Base-by-base conservation (phyloP, 2,329 filamentous ascomycete species). In the Albophoma yamanashiensis region DNA sequence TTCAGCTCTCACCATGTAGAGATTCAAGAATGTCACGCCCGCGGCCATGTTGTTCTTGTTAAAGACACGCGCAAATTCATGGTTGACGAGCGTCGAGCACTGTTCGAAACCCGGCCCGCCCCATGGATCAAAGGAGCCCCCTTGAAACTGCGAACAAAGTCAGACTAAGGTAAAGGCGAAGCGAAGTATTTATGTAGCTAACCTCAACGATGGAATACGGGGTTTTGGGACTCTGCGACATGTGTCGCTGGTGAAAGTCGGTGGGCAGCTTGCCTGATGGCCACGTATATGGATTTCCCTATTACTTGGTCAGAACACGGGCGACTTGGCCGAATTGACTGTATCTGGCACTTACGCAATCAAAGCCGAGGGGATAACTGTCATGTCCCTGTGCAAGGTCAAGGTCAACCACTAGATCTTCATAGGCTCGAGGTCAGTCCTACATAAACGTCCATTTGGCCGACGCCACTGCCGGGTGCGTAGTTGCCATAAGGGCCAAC, bases 61-160 rank as follows among this genome's bases (percentile, higher is more conserved):
- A 68, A 92, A 91, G 0, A 94, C 86, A 20, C 89, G 78, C 62
- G 89, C 84, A 63, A 91, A 91, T 65, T 92, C 87, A n/a, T 86
- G 77, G 62, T 89, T 88, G 4, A 89, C 75, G 3, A 92, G 77
- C 3, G 77, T 74, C 4, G 82, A 76, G 66, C 91, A 94, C 60
- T 85, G 76, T 3, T 83, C 84, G 57, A 89, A 89, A 0, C 89
- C 88, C 17, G 78, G 74, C 20, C 89, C 89, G 56, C 89, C 90
- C 82, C 89, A 93, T 0, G 86, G 84, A 68, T 91, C 88, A 62
- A 88, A 91, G 0, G 85, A 78, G 27, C 88, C 88, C 1, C 82
- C 88, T 78, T 91, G 86, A 63, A 88, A 89, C 76, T 86, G 66
- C 39, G 2, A 3, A 56, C 7, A 59, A 34, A 34, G 50, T 55